Percentiles rank a stretch among this genome's conserved stretches.
Conservation (phyloP, 176 grass and related monocot genomes). For the Oryza glaberrima region DNA sequence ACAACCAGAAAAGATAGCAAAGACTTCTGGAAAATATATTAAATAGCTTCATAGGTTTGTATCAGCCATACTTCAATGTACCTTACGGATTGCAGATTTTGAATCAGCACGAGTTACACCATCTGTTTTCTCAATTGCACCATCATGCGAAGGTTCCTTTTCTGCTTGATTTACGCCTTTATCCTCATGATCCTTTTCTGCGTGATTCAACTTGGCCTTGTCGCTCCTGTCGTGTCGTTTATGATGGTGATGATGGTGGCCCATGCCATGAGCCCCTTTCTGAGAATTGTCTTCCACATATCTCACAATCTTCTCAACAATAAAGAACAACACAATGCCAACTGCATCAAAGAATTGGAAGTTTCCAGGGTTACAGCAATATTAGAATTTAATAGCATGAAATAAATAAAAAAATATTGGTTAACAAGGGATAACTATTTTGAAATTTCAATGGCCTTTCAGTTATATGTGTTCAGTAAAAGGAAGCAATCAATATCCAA, state of each 20-base stretch:
- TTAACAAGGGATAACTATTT: background rate
- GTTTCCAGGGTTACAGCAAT: constrained; percentile 15
- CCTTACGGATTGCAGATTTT: constrained; percentile 75
- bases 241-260: constrained; percentile 73
- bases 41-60: constrained; percentile 8
- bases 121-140: constrained; percentile 38
- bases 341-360: constrained; percentile 55
- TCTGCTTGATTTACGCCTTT: constrained; percentile 20
- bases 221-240: constrained; percentile 53
- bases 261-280: constrained; percentile 41
- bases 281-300: constrained; percentile 87
- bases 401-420: background rate
- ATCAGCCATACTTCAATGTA: constrained; percentile 37
- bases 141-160: constrained; percentile 34
- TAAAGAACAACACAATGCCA: constrained; percentile 94
- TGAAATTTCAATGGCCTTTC: background rate
- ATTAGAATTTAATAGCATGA: constrained; percentile 11
- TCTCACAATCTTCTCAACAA: constrained; percentile 97
- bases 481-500: background rate
- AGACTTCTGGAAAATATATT: constrained; percentile 7
- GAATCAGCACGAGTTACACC: constrained; percentile 43
- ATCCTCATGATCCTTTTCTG: constrained; percentile 34
- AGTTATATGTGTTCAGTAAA: background rate
- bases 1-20: background rate
- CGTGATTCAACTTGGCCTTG: constrained; percentile 41